Evolutionary conservation across 306 rosid species (phyloP), one percentile per base, ranked within the genome.

Genomic region (Castanospermum australe): DNA sequence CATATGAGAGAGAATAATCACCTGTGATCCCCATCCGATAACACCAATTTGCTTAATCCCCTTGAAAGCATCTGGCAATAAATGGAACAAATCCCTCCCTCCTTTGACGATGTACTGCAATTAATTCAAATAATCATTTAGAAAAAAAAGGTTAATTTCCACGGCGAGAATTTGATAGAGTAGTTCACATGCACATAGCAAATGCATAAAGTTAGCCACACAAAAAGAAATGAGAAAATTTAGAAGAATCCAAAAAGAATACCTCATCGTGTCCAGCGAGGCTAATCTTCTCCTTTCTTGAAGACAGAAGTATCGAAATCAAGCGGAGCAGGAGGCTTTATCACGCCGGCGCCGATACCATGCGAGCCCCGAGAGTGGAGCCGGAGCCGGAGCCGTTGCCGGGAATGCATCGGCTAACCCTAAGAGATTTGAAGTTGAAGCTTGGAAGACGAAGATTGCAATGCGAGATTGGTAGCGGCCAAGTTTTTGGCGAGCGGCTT

Each of bases 11-110:
- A 36, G 75, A 33, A 60, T 25, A 50, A 61, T 83, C 38, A 86
- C 96, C 96, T 91, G 96, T 0, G 96, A 91, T 71, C 96, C 96
- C 96, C 96, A 91, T 42, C 96, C 96, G 52, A 91, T 91, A 17
- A 91, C 96, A 73, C 96, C 96, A 72, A 91, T 91, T 86, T 91
- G 85, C 87, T 89, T 89, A 71, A 91, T 87, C 6, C 92, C 93
- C 84, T 89, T 91, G 73, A 91, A 82, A 8, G 96, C 90, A 73
- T 87, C 96, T 2, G 88, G 91, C 80, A 91, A 84, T 76, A 91
- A 57, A 79, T 69, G 90, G 84, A 91, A 91, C 77, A 91, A 81
- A 84, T 91, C 85, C 45, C 96, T 86, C 32, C 96, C 96, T 63
- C 96, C 96, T 80, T 67, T 85, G 32, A 91, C 93, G 24, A 91